Evolutionary conservation across 78 protist species (phyloP), one percentile per base, ranked within the genome.

Genomic region (Tieghemostelium lacteum): DNA sequence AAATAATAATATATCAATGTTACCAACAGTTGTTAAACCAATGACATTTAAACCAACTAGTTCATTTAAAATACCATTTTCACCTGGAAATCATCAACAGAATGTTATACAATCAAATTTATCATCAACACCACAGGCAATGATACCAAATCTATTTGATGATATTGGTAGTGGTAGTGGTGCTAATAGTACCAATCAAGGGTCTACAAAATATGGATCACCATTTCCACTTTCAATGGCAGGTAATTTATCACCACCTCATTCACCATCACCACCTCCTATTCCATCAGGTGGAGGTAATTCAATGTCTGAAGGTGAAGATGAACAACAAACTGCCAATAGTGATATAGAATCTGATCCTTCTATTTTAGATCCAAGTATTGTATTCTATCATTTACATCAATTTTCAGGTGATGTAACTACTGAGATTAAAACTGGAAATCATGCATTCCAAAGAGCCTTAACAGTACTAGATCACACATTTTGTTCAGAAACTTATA

Each of bases 401-500:
- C 91, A 83, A 58, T 83, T 83, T 55, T 66, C 91, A 24, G 91
- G 91, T 45, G 91, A 83, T 16, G 19, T 83, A 4, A 83, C 91
- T 58, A 83, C 78, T 3, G 91, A 83, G 50, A 69, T 83, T 42
- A 83, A 83, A 60, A 52, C 64, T 28, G 91, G 91, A 17, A 37
- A 67, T 67, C 78, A 72, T 34, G 57, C 91, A 42, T 83, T 83
- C 58, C 78, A 83, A 42, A 26, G 91, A 28, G 67, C 91, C 2
- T 29, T 83, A n/a, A 83, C 42, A 60, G 78, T 69, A 22, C 33
- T 83, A 1, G 91, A 83, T 58, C 91, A 83, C 33, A 83, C 91
- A 17, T 83, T 83, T 39, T 83, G 91, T 45, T 69, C 91, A 19
- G 91, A 83, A 36, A 83, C 91, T 16, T 69, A 83, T 63, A 83